Evolutionary conservation across 352 stramenopile genomes (phyloP).

Genomic region (Phytophthora hybrid): DNA sequence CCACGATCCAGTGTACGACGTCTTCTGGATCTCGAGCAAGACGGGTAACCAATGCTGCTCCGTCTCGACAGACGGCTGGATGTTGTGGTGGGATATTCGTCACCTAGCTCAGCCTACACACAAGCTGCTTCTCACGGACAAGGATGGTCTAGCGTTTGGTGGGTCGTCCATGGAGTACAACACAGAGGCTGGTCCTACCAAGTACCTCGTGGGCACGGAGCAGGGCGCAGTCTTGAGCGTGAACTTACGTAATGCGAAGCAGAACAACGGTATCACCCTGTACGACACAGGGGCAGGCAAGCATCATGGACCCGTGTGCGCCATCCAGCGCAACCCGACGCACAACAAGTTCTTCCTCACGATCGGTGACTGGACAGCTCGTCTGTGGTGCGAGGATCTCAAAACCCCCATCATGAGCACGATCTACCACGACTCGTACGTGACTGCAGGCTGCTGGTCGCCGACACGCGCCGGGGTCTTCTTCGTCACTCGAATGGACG

Average conservation of each 20-base stretch:
- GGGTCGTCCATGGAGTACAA: constrained; percentile 97
- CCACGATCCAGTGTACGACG: constrained; percentile 97
- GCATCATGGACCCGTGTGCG: constrained; percentile 96
- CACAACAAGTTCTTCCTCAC: constrained; percentile 99
- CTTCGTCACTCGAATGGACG: constrained; percentile 97
- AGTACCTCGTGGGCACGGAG: constrained; percentile 98
- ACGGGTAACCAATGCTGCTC: constrained; percentile 97
- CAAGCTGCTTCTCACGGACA: constrained; percentile 77
- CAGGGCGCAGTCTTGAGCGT: constrained; percentile 96
- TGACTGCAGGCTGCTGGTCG: constrained; percentile 97
- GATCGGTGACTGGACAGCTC: constrained; percentile 97
- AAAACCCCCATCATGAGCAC: constrained; percentile 99
- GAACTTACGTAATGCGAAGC: constrained; percentile 96
- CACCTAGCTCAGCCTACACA: constrained; percentile 88
- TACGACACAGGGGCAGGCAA: constrained; percentile 95
- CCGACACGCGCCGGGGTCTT: constrained; percentile 96
- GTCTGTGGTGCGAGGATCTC: constrained; percentile 97
- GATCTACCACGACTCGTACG: constrained; percentile 96
- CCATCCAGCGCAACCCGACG: constrained; percentile 97
- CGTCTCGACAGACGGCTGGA: constrained; percentile 96
- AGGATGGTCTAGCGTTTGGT: constrained; percentile 90
- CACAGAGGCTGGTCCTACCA: constrained; percentile 95
- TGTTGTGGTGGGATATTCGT: constrained; percentile 93
- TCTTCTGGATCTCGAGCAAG: constrained; percentile 97
- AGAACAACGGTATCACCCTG: constrained; percentile 97